A percentile compares a stretch with the other conserved stretches of the same genome.
Conservation (phyloP, 306 rosid species). For the Pueraria montana region DNA sequence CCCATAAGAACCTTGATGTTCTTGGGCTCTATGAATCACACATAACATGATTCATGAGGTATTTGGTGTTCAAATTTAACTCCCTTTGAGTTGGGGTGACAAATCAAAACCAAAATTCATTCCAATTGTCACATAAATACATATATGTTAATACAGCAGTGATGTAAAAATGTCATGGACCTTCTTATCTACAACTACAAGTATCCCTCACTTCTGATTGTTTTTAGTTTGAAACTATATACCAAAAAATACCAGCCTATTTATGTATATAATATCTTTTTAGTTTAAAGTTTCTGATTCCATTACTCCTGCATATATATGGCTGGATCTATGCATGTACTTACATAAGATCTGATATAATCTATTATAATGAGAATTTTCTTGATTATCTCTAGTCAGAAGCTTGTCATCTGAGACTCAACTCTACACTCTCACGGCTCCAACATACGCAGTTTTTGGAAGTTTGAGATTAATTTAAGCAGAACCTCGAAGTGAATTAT, state of each 20-base stretch:
- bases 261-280: not conserved
- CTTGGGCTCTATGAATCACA: conserved; percentile 56
- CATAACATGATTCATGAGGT: conserved; percentile 20
- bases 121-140: no score
- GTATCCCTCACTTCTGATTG: not conserved
- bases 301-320: not conserved
- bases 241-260: no score
- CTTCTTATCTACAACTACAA: not conserved
- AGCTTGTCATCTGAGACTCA: not conserved
- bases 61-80: not conserved
- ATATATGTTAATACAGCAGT: no score
- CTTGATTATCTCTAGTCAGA: not conserved
- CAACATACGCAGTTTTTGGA: not conserved
- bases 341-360: conserved; percentile 12
- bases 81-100: not conserved
- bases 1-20: conserved; percentile 63
- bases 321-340: conserved; percentile 15
- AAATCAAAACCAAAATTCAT: not conserved
- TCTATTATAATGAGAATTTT: not conserved
- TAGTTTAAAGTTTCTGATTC: not conserved
- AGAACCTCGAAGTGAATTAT: not conserved
- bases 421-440: not conserved
- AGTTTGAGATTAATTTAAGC: conserved; percentile 8
- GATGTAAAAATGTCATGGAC: conserved; percentile 39
- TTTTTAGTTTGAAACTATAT: no score